Conservation (phyloP, 2,329 filamentous ascomycete genomes). For the Talaromyces funiculosus region DNA sequence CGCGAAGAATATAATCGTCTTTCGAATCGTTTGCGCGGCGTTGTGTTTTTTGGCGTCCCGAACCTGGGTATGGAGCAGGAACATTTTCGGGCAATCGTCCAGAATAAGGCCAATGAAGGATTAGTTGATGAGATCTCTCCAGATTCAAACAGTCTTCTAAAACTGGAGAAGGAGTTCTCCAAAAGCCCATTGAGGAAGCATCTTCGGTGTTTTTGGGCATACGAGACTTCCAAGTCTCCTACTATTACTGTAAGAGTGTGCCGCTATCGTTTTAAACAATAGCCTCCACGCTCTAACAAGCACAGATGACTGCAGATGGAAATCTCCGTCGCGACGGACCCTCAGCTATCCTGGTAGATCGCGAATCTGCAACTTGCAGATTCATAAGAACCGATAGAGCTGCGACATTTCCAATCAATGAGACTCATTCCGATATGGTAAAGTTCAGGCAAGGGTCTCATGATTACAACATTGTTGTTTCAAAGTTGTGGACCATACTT, state of each 20-base stretch:
- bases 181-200: not conserved
- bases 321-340: not conserved
- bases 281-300: not conserved
- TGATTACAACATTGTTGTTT: not conserved
- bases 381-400: not conserved
- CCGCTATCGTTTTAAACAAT: not conserved
- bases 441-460: not conserved
- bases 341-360: not conserved
- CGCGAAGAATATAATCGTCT: not conserved
- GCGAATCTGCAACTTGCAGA: not conserved
- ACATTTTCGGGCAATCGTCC: not conserved
- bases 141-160: not conserved
- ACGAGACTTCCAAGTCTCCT: not conserved
- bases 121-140: not conserved
- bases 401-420: not conserved
- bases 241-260: not conserved
- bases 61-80: not conserved
- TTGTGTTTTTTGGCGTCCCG: not conserved
- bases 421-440: not conserved
- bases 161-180: not conserved
- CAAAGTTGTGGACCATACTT: not conserved
- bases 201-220: not conserved
- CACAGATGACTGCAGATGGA: not conserved
- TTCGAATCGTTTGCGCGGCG: not conserved
- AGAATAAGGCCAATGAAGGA: not conserved